A percentile compares a stretch with the other conserved stretches of the same genome.
Evolutionary conservation across 1,139 yeast species (phyloP).

Genomic region (Debaryomyces fabryi): DNA sequence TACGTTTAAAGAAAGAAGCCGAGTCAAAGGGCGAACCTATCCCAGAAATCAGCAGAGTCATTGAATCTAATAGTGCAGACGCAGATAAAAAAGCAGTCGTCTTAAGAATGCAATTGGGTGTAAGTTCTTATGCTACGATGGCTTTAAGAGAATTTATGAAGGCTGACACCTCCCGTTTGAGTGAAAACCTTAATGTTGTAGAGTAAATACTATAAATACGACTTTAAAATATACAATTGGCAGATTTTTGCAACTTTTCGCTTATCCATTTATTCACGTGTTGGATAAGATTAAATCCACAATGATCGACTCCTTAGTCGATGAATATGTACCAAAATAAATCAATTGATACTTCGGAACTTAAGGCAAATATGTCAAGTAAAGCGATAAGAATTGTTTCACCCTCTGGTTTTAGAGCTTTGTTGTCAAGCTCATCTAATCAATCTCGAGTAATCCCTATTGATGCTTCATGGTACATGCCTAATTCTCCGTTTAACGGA

Average conservation of each 20-base stretch:
- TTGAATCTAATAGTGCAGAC: constrained; percentile 34
- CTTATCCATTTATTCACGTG: not conserved
- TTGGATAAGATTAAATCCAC: not conserved
- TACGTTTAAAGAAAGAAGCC: constrained; percentile 45
- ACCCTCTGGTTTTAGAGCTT: constrained; percentile 24
- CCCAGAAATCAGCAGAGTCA: constrained; percentile 32
- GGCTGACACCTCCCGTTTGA: constrained; percentile 68
- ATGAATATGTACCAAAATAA: not conserved
- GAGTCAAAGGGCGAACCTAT: constrained; percentile 21
- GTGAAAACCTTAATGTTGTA: constrained; percentile 23
- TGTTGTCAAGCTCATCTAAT: constrained; percentile 19
- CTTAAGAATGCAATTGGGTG: constrained; percentile 75
- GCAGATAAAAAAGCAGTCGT: constrained; percentile 71
- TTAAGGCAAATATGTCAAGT: constrained; percentile 9
- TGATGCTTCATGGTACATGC: constrained; percentile 94
- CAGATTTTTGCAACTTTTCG: constrained; percentile 2
- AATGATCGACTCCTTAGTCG: not conserved
- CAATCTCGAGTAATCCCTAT: constrained; percentile 58
- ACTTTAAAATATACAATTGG: not conserved
- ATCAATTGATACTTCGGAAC: not conserved
- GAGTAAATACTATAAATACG: constrained; percentile 1
- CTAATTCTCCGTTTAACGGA: constrained; percentile 66
- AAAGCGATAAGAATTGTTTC: constrained; percentile 18
- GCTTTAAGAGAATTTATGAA: constrained; percentile 91
- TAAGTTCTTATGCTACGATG: constrained; percentile 97